These are phyloP conservation scores for Mallotus repandus DNA, from an alignment of 441 rosid species.

Conservation along the genomic window DNA sequence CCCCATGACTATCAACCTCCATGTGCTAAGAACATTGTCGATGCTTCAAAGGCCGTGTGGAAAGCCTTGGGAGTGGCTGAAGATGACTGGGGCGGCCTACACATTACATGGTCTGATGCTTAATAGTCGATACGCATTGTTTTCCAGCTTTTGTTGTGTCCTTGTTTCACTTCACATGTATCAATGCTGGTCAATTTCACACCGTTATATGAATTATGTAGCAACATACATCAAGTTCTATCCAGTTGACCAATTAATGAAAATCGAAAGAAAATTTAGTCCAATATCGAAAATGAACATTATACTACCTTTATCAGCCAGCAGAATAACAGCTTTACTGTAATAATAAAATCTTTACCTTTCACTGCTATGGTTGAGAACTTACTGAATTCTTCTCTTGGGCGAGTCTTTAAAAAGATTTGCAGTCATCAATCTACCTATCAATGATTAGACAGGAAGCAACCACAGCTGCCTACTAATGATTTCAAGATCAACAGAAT, in stretches of 20 bases:
- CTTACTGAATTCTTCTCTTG: not conserved
- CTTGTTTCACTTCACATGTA: too few species aligned
- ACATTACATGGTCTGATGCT: slow-evolving; percentile 30
- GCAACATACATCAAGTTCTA: too few species aligned
- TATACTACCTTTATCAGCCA: too few species aligned
- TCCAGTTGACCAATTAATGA: too few species aligned
- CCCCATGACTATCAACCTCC: slow-evolving; percentile 33
- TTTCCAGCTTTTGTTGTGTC: not conserved
- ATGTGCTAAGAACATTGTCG: slow-evolving; percentile 33
- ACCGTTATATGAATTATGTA: too few species aligned
- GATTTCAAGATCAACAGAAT: not conserved
- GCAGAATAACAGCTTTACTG: not conserved
- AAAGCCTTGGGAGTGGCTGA: slow-evolving; percentile 27
- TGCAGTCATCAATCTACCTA: too few species aligned
- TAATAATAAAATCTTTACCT: too few species aligned
- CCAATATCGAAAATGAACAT: too few species aligned
- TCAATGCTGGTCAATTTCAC: too few species aligned
- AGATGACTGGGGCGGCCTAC: slow-evolving; percentile 22
- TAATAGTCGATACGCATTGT: not conserved
- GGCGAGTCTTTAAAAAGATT: too few species aligned
- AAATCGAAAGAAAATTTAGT: too few species aligned
- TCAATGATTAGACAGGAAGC: too few species aligned
- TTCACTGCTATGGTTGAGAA: not conserved
- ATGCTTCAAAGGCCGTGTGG: slow-evolving; percentile 40
- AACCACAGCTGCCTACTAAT: not conserved